Base-by-base conservation (phyloP, 2,329 filamentous ascomycete species). In the Penicillium sp. region DNA sequence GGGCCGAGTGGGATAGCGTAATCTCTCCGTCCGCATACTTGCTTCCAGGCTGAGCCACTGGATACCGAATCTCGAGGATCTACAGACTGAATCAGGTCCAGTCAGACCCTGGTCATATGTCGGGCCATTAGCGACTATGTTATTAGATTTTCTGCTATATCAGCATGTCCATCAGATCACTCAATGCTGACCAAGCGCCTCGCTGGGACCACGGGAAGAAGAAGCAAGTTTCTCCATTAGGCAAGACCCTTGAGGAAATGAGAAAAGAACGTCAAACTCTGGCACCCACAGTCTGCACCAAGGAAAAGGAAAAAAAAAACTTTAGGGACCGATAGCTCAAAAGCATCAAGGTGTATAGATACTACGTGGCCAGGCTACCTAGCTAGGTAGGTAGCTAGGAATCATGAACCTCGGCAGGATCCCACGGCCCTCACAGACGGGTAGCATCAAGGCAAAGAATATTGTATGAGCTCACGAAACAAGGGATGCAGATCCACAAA, bases 191-290 rank as follows among this genome's bases (percentile, higher is more conserved):
- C 49, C 34, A 56, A 53, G 39, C 29, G 41, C 5, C 7, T 26
- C 6, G 5, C 24, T 26, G 24, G 24, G 24, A 26, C 24, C 24
- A 26, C 5, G 24, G 24, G 24, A 44, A 29, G 38, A 48, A 12
- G 29, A 47, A 31, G 18, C 34, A 47, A 36, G 23, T 24, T 15
- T 3, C 57, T 54, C 16, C n/a, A 55, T 51, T 56, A 58, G 58
- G 58, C 52, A 61, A 46, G 57, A 50, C 26, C 6, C 21, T 42
- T 21, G 18, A 21, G 18, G 18, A 21, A 21, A 21, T 21, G 18
- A 21, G 18, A 49, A 36, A 36, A 36, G 8, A 33, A 41, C 15
- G 24, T 31, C 21, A 45, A 56, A 56, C 31, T 49, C 56, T 47
- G 55, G 44, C 45, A 41, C 24, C 46, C 43, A 51, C 46, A n/a